Conservation (phyloP, 2,329 filamentous ascomycete genomes). For the Fonsecaea pugnacius region DNA sequence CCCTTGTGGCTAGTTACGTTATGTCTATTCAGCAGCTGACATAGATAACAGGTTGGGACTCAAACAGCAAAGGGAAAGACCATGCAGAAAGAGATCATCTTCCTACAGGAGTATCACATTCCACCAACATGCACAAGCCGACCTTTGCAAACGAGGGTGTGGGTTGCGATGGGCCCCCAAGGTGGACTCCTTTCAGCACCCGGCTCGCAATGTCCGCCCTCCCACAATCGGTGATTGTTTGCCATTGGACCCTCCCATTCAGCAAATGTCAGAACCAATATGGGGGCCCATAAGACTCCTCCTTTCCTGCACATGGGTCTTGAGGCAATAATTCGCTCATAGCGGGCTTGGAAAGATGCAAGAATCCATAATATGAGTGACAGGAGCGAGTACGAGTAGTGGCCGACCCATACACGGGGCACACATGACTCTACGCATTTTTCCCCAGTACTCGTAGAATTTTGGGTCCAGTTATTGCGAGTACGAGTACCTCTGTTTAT, state of each 20-base stretch:
- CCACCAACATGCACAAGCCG: neutral
- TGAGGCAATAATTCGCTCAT: constrained; percentile 6
- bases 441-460: neutral
- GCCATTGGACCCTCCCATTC: constrained; percentile 1
- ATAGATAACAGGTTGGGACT: constrained; percentile 17
- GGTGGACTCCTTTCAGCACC: neutral
- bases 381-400: neutral
- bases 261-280: neutral
- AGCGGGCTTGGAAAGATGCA: neutral
- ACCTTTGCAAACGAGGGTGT: constrained; percentile 3
- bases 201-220: constrained; percentile 10
- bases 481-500: neutral
- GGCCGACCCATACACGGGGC: neutral
- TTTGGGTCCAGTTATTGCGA: neutral
- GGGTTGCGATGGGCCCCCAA: neutral
- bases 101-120: constrained; percentile 10
- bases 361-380: neutral
- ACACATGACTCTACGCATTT: neutral
- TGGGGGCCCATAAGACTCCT: neutral
- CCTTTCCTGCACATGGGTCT: neutral
- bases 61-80: constrained; percentile 8
- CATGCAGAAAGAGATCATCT: constrained; percentile 14
- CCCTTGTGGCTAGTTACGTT: constrained; percentile 17
- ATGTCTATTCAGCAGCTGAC: constrained; percentile 26
- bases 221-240: neutral